phyloP scores from a whole-genome alignment of 2,329 filamentous ascomycete species.

The Ophiostoma triangulosporum region DNA sequence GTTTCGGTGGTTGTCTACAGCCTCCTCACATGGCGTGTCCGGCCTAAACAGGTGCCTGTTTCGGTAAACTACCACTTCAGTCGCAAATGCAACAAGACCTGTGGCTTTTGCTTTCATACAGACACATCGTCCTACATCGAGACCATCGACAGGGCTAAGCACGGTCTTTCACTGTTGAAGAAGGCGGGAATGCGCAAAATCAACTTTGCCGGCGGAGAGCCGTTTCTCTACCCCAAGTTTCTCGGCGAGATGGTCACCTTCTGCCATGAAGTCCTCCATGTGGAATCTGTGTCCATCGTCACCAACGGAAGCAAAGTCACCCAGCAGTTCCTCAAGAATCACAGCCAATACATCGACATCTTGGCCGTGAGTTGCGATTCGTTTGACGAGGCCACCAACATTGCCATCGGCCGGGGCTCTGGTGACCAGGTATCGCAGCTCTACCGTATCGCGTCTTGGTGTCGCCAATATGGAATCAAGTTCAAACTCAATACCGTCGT shows the following conservation, averaged over 20 bases:
- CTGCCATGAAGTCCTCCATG: not conserved
- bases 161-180: not conserved
- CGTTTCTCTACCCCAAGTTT: not conserved
- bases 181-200: not conserved
- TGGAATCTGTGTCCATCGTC: not conserved
- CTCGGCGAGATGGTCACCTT: not conserved
- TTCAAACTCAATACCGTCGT: not conserved
- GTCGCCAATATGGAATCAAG: not conserved
- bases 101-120: not conserved
- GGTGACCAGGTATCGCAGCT: not conserved
- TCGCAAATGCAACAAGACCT: not conserved
- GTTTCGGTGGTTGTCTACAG: too few relatives aligned
- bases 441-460: not conserved
- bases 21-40: too few relatives aligned
- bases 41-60: not conserved
- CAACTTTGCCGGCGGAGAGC: not conserved
- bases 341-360: not conserved
- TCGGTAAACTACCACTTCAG: not conserved
- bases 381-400: not conserved
- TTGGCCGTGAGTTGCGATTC: not conserved
- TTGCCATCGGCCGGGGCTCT: not conserved
- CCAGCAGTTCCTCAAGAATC: not conserved
- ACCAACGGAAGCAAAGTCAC: not conserved
- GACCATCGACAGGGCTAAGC: not conserved
- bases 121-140: not conserved